Conservation (phyloP, 2,329 filamentous ascomycete species). For the Exophiala lecanii-corni region DNA sequence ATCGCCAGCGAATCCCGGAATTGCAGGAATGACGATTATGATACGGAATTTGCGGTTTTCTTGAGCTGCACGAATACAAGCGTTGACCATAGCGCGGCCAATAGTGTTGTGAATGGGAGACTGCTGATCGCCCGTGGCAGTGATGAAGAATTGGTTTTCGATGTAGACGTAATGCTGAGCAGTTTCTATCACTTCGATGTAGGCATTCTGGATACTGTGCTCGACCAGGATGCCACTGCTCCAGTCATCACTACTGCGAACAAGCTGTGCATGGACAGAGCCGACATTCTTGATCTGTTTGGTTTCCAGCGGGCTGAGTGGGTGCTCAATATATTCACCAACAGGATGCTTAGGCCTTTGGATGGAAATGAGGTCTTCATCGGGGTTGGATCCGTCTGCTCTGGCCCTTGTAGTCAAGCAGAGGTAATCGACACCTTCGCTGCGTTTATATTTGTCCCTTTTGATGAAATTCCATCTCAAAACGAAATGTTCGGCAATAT, state of each 20-base stretch:
- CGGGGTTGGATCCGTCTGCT: slow-evolving; percentile 39
- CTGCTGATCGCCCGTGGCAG: slow-evolving; percentile 85
- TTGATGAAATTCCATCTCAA: slow-evolving; percentile 96
- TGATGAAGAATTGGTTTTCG: slow-evolving; percentile 98
- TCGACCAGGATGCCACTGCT: slow-evolving; percentile 83
- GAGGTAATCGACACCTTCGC: slow-evolving; percentile 78
- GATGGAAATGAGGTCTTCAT: slow-evolving; percentile 83
- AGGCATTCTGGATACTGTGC: slow-evolving; percentile 82
- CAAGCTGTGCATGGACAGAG: slow-evolving; percentile 73
- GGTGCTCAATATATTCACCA: slow-evolving; percentile 80
- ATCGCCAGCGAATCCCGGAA: slow-evolving; percentile 92
- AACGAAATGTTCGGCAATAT: slow-evolving; percentile 93
- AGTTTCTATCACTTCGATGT: slow-evolving; percentile 76
- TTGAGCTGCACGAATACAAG: slow-evolving; percentile 72
- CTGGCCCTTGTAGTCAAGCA: slow-evolving; percentile 69
- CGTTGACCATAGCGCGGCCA: slow-evolving; percentile 84
- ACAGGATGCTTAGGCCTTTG: slow-evolving; percentile 86
- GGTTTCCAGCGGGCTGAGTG: slow-evolving; percentile 61
- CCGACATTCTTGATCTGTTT: slow-evolving; percentile 64
- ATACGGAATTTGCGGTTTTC: slow-evolving; percentile 84
- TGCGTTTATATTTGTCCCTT: slow-evolving; percentile 94
- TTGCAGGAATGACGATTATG: slow-evolving; percentile 83
- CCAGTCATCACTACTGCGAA: slow-evolving; percentile 91
- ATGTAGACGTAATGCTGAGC: slow-evolving; percentile 95
- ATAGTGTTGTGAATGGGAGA: slow-evolving; percentile 81